Conservation (phyloP, 345 rosid genomes). For the Pugionium cornutum region DNA sequence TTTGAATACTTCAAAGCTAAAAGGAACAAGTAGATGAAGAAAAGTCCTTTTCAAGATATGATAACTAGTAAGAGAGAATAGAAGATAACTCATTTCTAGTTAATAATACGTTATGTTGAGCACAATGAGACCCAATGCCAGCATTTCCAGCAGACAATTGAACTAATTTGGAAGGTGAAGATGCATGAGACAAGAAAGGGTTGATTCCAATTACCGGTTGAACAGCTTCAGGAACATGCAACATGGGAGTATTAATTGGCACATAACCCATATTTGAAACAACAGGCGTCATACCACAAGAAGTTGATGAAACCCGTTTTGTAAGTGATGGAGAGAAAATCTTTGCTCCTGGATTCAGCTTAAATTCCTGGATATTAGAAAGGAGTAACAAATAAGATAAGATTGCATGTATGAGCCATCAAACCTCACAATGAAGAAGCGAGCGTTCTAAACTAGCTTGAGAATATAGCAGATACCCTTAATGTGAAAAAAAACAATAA, state of each 20-base stretch:
- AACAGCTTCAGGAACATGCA: conserved; percentile 46
- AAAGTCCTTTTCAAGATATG: neutral
- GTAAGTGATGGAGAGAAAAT: conserved; percentile 68
- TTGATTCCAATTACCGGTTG: conserved; percentile 56
- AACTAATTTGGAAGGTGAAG: conserved; percentile 27
- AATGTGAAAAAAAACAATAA: too few relatives aligned
- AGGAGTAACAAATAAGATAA: too few relatives aligned
- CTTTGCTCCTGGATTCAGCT: conserved; percentile 31
- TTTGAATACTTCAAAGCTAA: neutral
- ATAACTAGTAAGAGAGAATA: neutral
- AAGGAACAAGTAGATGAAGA: neutral
- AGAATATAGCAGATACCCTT: neutral
- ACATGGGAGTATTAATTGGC: conserved; percentile 51
- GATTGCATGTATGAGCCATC: conserved; percentile 3
- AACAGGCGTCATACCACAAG: conserved; percentile 43
- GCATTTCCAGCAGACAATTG: conserved; percentile 30
- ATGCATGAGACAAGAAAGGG: conserved; percentile 50
- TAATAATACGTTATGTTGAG: conserved; percentile 47
- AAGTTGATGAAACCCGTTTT: conserved; percentile 48
- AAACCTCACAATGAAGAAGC: conserved; percentile 1
- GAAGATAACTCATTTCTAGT: conserved; percentile 1
- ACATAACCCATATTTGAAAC: conserved; percentile 51
- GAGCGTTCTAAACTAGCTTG: conserved; percentile 17
- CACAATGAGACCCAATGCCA: conserved; percentile 37
- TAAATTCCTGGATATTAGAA: too few relatives aligned